Base-by-base conservation (phyloP, 768 basidiomycete species). In the Exidia glandulosa region DNA sequence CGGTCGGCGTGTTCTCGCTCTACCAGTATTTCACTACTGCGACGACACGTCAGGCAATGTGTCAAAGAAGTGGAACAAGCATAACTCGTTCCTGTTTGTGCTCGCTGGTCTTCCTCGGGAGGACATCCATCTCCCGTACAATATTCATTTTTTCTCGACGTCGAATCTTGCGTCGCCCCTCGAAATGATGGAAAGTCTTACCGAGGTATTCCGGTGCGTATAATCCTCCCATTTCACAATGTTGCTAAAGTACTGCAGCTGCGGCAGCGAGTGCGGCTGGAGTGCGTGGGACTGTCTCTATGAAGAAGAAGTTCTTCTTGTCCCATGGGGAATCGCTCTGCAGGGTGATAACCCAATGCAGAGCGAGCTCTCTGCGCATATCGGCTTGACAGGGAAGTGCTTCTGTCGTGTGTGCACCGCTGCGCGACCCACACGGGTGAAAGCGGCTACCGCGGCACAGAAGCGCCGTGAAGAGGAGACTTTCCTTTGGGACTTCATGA, bases 321-420 rank as follows among this genome's bases (percentile, higher is more conserved):
- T 55, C 54, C 23, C 34, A 13, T 52, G 31, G 47, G n/a, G 19
- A 4, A 6, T 50, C 31, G 31, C 25, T 14, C 41, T 45, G 7
- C 41, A 45, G 41, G 65, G 57, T 13, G 65, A 66, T 36, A 66
- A 66, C 37, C 65, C 65, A 29, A 52, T 61, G 60, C 65, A 66
- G 31, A 52, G 59, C 19, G 64, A 63, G 19, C 32, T 60, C 3
- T 62, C 59, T 37, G 52, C 56, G 16, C 65, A 66, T 36, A 37
- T 60, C 13, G 62, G 64, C 1, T 25, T 58, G 31, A 50, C 71
- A 1, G 75, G 76, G 13, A 80, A 79, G 41, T 61, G 67, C 6
- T 70, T 67, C 3, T 81, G 79, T 58, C 63, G 71, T 2, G 68
- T 63, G 6, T 76, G 74, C 55, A 59, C 56, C 12, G 33, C 54